These are phyloP conservation scores for Nothopassalora personata DNA, from an alignment of 2,329 filamentous ascomycete species.

Conservation along the genomic window DNA sequence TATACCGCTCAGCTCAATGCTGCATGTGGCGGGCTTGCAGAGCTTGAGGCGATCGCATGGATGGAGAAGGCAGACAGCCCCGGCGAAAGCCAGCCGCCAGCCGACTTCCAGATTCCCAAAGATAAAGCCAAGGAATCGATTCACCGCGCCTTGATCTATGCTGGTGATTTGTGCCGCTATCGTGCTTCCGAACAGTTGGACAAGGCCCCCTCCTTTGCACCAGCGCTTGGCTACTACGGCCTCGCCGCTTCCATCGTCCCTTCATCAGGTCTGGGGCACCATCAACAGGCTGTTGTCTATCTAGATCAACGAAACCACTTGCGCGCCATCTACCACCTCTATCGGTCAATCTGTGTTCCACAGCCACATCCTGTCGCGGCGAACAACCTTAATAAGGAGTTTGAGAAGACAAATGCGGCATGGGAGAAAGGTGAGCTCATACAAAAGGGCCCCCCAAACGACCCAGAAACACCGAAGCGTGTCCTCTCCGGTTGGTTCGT, in stretches of 20 bases:
- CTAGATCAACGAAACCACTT: slow-evolving; percentile 74
- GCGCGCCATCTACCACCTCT: slow-evolving; percentile 81
- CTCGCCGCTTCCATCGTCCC: slow-evolving; percentile 76
- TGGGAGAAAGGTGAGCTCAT: slow-evolving; percentile 53
- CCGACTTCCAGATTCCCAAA: slow-evolving; percentile 42
- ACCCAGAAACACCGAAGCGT: slow-evolving; percentile 52
- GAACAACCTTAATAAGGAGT: slow-evolving; percentile 73
- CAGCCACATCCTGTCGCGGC: slow-evolving; percentile 69
- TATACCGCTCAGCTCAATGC: slow-evolving; percentile 73
- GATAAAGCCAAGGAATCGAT: slow-evolving; percentile 65
- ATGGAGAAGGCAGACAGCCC: slow-evolving; percentile 21
- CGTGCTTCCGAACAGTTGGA: slow-evolving; percentile 66
- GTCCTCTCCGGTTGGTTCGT: slow-evolving; percentile 77
- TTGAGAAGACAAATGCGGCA: slow-evolving; percentile 58
- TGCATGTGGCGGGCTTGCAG: slow-evolving; percentile 52
- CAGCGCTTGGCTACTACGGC: slow-evolving; percentile 76
- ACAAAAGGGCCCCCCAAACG: slow-evolving; percentile 35
- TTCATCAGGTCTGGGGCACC: slow-evolving; percentile 73
- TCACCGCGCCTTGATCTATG: slow-evolving; percentile 74
- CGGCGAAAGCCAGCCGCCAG: slow-evolving; percentile 24
- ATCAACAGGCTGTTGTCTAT: slow-evolving; percentile 85
- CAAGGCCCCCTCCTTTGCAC: slow-evolving; percentile 71
- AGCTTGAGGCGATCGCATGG: slow-evolving; percentile 53
- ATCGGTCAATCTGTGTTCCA: slow-evolving; percentile 70
- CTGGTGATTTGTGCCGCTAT: slow-evolving; percentile 88